Evolutionary conservation across 352 stramenopile genomes (phyloP).

Genomic region (Phytophthora macrochlamydospora): DNA sequence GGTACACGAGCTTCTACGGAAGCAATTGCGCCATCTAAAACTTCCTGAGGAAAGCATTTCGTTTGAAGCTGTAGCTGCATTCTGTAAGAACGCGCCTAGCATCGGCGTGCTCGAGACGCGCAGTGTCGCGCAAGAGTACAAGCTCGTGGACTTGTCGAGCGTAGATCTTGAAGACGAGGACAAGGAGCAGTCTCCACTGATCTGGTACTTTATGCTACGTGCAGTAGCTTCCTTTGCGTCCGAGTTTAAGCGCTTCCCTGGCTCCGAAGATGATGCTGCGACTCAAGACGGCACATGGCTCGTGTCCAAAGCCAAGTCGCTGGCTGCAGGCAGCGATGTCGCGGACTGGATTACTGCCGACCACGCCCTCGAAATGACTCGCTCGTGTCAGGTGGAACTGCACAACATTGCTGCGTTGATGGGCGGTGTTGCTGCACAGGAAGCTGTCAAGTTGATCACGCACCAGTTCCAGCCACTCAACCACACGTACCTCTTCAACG

Average conservation of each 20-base stretch:
- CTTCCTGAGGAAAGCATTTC: conserved; percentile 41
- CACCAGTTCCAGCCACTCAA: conserved; percentile 97
- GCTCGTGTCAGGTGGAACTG: conserved; percentile 93
- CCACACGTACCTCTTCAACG: conserved; percentile 99
- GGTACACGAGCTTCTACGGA: conserved; percentile 44
- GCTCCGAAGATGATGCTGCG: conserved; percentile 58
- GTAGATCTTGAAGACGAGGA: conserved; percentile 85
- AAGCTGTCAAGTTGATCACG: conserved; percentile 98
- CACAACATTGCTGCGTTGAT: conserved; percentile 95
- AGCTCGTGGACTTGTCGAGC: conserved; percentile 54
- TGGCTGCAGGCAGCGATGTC: conserved; percentile 41
- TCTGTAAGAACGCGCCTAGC: conserved; percentile 94
- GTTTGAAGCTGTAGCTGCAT: conserved; percentile 78
- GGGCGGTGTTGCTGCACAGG: conserved; percentile 96
- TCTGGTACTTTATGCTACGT: conserved; percentile 95
- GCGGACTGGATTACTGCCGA: conserved; percentile 60
- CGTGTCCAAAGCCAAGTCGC: conserved; percentile 47
- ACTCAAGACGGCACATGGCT: conserved; percentile 72
- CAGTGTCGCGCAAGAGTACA: conserved; percentile 86
- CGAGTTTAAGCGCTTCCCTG: conserved; percentile 81
- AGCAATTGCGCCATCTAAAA: conserved; percentile 32
- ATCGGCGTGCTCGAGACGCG: conserved; percentile 84
- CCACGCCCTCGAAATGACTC: conserved; percentile 92
- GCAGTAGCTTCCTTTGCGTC: conserved; percentile 65
- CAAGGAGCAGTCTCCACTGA: conserved; percentile 89